A percentile compares a stretch with the other conserved stretches of the same genome.
Evolutionary conservation across 1,284 basidiomycete species (phyloP).

Genomic region (Trichosporon faecale): DNA sequence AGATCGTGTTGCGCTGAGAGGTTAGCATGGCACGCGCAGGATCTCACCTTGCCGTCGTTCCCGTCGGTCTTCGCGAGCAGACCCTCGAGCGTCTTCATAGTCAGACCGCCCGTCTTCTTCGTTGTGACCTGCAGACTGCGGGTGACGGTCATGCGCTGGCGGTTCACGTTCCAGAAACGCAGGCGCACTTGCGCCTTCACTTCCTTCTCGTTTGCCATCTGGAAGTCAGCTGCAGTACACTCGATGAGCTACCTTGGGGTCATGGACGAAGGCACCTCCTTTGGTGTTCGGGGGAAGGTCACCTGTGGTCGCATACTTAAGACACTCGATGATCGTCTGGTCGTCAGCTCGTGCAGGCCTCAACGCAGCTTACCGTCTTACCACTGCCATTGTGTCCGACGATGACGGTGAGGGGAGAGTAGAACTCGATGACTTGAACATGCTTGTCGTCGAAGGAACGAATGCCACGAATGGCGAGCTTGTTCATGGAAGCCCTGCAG

Average conservation of each 20-base stretch:
- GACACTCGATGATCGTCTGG: conserved; percentile 93
- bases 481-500: conserved; percentile 79
- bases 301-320: conserved; percentile 98
- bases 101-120: conserved; percentile 81
- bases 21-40: conserved; percentile 11
- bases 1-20: conserved; percentile 74
- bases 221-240: conserved; percentile 11
- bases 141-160: conserved; percentile 83
- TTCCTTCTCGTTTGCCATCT: conserved; percentile 96
- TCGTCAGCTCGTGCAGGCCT: conserved; percentile 6
- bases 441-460: conserved; percentile 89
- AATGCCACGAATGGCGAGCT: conserved; percentile 73
- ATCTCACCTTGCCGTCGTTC: conserved; percentile 57
- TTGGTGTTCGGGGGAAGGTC: conserved; percentile 97
- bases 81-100: conserved; percentile 97
- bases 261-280: conserved; percentile 95
- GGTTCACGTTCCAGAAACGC: conserved; percentile 85
- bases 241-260: conserved; percentile 64
- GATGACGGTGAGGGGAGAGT: conserved; percentile 95
- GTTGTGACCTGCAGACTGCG: conserved; percentile 89
- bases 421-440: conserved; percentile 93
- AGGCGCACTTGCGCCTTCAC: conserved; percentile 98
- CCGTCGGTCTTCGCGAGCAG: conserved; percentile 73
- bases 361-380: conserved; percentile 65
- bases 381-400: conserved; percentile 98